These are phyloP conservation scores for Trichophyton verrucosum DNA, from an alignment of 2,329 filamentous ascomycete genomes.

Conservation along the genomic window DNA sequence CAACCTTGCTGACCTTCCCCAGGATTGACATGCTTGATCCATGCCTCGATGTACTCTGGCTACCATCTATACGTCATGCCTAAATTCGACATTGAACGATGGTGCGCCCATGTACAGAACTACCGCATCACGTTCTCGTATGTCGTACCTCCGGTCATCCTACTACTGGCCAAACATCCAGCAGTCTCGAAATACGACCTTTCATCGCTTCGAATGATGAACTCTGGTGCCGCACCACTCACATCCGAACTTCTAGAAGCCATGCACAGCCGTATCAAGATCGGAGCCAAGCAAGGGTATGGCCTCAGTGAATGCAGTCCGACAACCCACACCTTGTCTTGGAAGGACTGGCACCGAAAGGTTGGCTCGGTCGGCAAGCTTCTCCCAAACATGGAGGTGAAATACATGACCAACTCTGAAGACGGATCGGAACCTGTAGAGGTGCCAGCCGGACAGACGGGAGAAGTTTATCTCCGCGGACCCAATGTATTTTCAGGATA, in stretches of 20 bases:
- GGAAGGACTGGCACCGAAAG: constrained; percentile 62
- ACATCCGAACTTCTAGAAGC: constrained; percentile 67
- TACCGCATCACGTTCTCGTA: constrained; percentile 66
- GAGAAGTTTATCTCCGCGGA: constrained; percentile 57
- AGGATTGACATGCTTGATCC: constrained; percentile 61
- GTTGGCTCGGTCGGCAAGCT: constrained; percentile 70
- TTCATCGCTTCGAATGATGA: constrained; percentile 66
- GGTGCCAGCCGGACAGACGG: constrained; percentile 49
- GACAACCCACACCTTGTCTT: constrained; percentile 59
- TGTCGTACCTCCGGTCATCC: constrained; percentile 71
- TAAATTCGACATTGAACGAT: constrained; percentile 69
- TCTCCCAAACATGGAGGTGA: constrained; percentile 66
- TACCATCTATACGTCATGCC: constrained; percentile 58
- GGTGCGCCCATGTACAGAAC: constrained; percentile 64
- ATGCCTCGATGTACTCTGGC: constrained; percentile 55
- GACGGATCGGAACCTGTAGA: constrained; percentile 39
- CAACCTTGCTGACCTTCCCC: constrained; percentile 7
- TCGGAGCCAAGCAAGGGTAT: constrained; percentile 85
- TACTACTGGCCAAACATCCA: constrained; percentile 69
- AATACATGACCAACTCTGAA: constrained; percentile 55
- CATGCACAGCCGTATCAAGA: constrained; percentile 58
- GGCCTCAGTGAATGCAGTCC: constrained; percentile 80
- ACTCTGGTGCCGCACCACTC: constrained; percentile 75
- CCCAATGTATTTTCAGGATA: constrained; percentile 54
- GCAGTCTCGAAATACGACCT: constrained; percentile 70